Evolutionary conservation across 345 rosid genomes (phyloP).

Genomic region (Eucalyptus urophylla): DNA sequence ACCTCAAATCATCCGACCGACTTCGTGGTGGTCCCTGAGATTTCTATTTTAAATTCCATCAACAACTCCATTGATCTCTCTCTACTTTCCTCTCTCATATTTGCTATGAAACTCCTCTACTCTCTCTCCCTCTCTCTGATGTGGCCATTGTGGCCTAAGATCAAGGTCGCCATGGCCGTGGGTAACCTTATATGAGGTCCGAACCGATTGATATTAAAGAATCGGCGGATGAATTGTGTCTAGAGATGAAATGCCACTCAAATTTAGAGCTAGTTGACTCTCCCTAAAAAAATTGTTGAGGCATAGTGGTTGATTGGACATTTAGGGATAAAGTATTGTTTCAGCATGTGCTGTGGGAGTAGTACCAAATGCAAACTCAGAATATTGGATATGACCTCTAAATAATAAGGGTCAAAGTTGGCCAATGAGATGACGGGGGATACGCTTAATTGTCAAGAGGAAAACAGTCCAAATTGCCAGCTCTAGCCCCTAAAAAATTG

Average conservation of each 20-base stretch:
- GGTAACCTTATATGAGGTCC: background rate
- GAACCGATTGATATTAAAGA: background rate
- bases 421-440: background rate
- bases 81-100: background rate
- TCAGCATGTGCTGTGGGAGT: fast-evolving
- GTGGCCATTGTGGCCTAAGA: background rate
- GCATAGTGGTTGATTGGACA: fast-evolving
- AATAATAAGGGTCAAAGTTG: background rate
- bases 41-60: background rate
- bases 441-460: background rate
- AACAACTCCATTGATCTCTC: background rate
- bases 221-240: fast-evolving
- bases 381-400: too few species aligned
- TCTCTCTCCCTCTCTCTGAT: background rate
- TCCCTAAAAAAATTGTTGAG: background rate
- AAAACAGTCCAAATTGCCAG: background rate
- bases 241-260: background rate
- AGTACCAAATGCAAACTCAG: background rate
- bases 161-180: background rate
- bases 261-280: background rate
- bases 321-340: background rate
- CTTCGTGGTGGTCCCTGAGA: background rate
- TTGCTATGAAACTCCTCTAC: background rate
- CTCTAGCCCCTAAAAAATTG: background rate
- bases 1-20: too few species aligned